These are phyloP conservation scores for Pseudevernia furfuracea DNA, from an alignment of 495 filamentous ascomycete species.

Conservation along the genomic window DNA sequence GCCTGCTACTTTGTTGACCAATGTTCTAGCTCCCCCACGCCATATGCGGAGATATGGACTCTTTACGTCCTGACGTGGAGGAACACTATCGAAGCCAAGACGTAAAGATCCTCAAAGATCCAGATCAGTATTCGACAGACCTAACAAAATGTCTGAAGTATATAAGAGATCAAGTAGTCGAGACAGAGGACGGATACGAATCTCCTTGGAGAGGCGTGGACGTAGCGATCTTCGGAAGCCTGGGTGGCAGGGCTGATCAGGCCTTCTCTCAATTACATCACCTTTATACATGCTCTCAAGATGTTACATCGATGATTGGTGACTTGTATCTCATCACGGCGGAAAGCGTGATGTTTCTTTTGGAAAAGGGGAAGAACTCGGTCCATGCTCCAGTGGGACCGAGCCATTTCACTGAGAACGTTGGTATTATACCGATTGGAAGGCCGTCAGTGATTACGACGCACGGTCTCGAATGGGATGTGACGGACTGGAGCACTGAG, in stretches of 20 bases:
- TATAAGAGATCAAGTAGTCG: constrained; percentile 34
- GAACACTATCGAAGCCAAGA: constrained; percentile 50
- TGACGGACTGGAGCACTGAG: constrained; percentile 66
- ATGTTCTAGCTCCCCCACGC: constrained; percentile 46
- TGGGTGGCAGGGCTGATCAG: constrained; percentile 88
- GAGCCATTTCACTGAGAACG: constrained; percentile 50
- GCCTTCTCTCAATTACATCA: constrained; percentile 81
- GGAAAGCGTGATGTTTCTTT: constrained; percentile 71
- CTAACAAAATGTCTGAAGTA: constrained; percentile 67
- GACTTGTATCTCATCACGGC: constrained; percentile 66
- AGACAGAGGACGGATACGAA: not conserved
- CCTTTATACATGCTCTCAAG: constrained; percentile 48
- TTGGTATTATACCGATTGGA: constrained; percentile 78
- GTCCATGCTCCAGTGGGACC: constrained; percentile 50
- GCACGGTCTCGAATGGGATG: constrained; percentile 81
- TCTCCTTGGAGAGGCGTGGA: constrained; percentile 27
- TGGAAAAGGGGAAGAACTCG: constrained; percentile 57
- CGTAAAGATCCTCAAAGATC: constrained; percentile 53
- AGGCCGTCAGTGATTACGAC: constrained; percentile 67
- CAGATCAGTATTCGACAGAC: constrained; percentile 80
- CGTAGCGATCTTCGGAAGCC: constrained; percentile 68
- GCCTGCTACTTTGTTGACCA: not conserved
- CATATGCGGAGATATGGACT: constrained; percentile 89
- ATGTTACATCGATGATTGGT: constrained; percentile 22
- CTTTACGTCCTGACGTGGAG: constrained; percentile 50